These are phyloP conservation scores for Voacanga thouarsii DNA, from an alignment of 257 asterid genomes.

Conservation along the genomic window DNA sequence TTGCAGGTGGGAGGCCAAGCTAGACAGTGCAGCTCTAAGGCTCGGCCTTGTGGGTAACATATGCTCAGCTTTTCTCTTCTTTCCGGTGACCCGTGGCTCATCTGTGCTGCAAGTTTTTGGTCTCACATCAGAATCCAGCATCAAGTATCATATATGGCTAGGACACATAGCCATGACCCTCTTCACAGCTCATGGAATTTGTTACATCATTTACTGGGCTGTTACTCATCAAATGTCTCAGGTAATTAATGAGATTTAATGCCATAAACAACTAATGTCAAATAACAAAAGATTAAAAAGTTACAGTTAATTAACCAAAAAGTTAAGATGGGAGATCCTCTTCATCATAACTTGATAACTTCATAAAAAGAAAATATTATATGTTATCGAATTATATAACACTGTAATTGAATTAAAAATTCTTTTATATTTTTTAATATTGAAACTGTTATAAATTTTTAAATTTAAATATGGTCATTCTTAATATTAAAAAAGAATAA, in stretches of 20 bases:
- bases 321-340: no score
- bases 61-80: constrained; percentile 58
- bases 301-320: no score
- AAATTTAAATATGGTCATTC: no score
- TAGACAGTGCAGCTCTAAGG: constrained; percentile 45
- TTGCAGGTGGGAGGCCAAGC: constrained; percentile 71
- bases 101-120: constrained; percentile 65
- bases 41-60: constrained; percentile 70
- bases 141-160: constrained; percentile 86
- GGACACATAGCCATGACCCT: constrained; percentile 66
- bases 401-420: no score
- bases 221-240: constrained; percentile 38
- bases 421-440: no score
- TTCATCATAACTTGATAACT: no score
- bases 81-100: constrained; percentile 83
- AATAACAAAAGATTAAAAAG: no score
- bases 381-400: no score
- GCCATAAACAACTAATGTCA: no score
- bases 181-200: constrained; percentile 71
- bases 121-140: constrained; percentile 71
- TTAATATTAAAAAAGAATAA: no score
- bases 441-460: no score
- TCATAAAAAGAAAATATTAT: no score
- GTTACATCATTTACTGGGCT: constrained; percentile 54
- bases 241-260: constrained; percentile 28